These are phyloP conservation scores for Cladophialophora exuberans DNA, from an alignment of 2,329 filamentous ascomycete species.

Conservation along the genomic window DNA sequence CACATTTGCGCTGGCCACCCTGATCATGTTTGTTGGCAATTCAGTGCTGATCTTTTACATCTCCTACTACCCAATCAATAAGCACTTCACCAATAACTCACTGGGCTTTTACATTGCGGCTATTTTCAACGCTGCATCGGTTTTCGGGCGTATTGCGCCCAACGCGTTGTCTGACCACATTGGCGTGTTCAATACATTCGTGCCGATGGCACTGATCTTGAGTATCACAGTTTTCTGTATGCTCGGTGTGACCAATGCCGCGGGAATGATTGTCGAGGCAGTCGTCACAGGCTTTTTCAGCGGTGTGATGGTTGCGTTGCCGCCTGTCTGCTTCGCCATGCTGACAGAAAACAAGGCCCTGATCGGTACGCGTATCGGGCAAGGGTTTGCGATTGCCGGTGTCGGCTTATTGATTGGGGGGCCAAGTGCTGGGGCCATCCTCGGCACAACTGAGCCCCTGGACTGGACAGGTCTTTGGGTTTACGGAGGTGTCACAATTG, in stretches of 20 bases:
- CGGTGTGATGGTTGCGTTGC: constrained; percentile 55
- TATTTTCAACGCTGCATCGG: constrained; percentile 63
- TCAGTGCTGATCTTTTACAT: constrained; percentile 64
- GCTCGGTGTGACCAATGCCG: constrained; percentile 44
- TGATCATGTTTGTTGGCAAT: constrained; percentile 57
- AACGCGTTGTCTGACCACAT: constrained; percentile 62
- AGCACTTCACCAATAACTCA: constrained; percentile 54
- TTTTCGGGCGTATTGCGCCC: constrained; percentile 60
- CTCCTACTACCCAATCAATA: constrained; percentile 60
- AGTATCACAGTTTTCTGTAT: constrained; percentile 48
- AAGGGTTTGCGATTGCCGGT: constrained; percentile 19
- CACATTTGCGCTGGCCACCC: constrained; percentile 52
- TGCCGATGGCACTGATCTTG: constrained; percentile 46
- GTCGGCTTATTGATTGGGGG: constrained; percentile 21
- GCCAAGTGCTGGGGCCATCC: constrained; percentile 15
- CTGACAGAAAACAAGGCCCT: constrained; percentile 53
- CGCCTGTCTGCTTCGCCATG: constrained; percentile 43
- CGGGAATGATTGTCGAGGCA: constrained; percentile 45
- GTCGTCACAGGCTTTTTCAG: constrained; percentile 56
- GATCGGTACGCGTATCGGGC: constrained; percentile 61
- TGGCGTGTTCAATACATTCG: constrained; percentile 59
- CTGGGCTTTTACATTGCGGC: constrained; percentile 69
- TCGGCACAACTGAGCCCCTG: constrained; percentile 9
- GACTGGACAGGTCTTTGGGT: constrained; percentile 25
- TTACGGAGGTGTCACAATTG: constrained; percentile 16